A percentile compares a stretch with the other conserved stretches of the same genome.
Conservation (phyloP, 2,329 filamentous ascomycete species). For the Gaeumannomyces sp. region DNA sequence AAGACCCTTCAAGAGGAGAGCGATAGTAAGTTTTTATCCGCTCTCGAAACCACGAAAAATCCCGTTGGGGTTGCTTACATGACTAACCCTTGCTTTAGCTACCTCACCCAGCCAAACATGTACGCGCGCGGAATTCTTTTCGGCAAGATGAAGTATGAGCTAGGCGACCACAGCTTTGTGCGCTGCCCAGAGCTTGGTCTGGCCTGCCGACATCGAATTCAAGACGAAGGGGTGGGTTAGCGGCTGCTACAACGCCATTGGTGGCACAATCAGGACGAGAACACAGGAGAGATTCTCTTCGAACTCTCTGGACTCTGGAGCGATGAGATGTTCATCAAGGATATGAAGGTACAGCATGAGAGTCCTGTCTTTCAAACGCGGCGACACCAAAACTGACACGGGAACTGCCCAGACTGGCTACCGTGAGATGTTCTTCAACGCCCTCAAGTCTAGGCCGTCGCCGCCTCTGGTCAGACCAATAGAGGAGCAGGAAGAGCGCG, state of each 20-base stretch:
- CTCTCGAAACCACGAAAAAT: neutral
- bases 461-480: conserved; percentile 69
- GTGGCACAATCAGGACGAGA: conserved; percentile 84
- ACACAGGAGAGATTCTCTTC: conserved; percentile 79
- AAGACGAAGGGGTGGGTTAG: conserved; percentile 98
- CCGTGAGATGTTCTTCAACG: conserved; percentile 86
- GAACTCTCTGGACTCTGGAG: conserved; percentile 92
- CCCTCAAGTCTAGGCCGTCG: conserved; percentile 68
- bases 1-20: conserved; percentile 61
- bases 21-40: conserved; percentile 66
- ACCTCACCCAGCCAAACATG: conserved; percentile 97
- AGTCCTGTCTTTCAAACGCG: neutral
- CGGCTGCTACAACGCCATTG: conserved; percentile 93
- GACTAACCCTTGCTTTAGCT: conserved; percentile 42
- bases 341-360: conserved; percentile 52
- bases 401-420: conserved; percentile 63
- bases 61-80: neutral
- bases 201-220: conserved; percentile 88
- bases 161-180: conserved; percentile 92
- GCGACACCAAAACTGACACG: conserved; percentile 11
- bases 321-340: conserved; percentile 88
- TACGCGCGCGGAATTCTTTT: conserved; percentile 95
- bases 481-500: conserved; percentile 79
- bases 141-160: conserved; percentile 99
- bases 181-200: conserved; percentile 83